A percentile compares a stretch with the other conserved stretches of the same genome.
These are phyloP conservation scores for Heritiera fomes DNA, from an alignment of 345 rosid species.

Conservation along the genomic window DNA sequence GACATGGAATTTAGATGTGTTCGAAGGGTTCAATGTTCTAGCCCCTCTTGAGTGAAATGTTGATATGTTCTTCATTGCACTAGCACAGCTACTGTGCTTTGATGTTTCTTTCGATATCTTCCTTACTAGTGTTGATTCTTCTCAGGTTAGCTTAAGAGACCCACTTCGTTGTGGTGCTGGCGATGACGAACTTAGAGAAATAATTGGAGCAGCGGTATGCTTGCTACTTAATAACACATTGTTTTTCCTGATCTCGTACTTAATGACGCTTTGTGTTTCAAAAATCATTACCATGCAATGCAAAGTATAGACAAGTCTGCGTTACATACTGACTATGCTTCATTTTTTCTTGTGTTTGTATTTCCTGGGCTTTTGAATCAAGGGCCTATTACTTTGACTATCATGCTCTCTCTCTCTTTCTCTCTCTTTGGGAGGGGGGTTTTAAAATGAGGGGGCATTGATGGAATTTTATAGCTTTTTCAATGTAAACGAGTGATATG, in stretches of 20 bases:
- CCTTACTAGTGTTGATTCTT: conserved; percentile 22
- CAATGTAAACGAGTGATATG: neutral
- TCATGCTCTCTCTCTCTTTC: neutral
- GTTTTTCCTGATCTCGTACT: neutral
- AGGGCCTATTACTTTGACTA: neutral
- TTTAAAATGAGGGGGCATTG: neutral
- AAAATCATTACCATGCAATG: neutral
- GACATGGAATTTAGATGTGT: neutral
- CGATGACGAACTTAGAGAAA: conserved; percentile 67
- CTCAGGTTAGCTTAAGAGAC: conserved; percentile 91
- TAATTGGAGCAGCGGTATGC: conserved; percentile 89
- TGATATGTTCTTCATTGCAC: neutral
- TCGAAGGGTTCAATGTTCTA: neutral
- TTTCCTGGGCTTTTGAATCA: neutral
- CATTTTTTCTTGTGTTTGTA: neutral
- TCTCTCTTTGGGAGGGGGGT: neutral
- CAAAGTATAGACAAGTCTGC: neutral
- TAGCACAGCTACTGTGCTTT: neutral
- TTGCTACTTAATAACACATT: neutral
- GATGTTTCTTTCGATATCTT: neutral
- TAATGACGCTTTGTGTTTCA: neutral
- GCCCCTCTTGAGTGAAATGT: neutral
- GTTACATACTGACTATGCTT: neutral
- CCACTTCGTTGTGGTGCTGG: conserved; percentile 79
- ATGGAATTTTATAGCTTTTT: neutral